These are phyloP conservation scores for Pichia cabralensis DNA, from an alignment of 805 yeast species.

Conservation along the genomic window DNA sequence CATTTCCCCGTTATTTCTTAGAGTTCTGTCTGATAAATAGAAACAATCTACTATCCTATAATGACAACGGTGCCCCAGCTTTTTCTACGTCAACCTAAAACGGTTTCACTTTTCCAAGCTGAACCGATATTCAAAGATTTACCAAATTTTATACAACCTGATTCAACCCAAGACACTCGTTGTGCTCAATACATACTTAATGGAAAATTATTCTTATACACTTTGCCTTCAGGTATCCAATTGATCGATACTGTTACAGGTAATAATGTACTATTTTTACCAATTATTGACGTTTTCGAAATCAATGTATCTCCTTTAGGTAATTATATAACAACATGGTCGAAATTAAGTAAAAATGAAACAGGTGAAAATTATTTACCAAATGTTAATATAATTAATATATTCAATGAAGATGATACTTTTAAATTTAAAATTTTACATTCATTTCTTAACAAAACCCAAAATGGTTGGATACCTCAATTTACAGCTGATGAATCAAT, in stretches of 20 bases:
- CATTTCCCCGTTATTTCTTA: too few species aligned
- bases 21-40: too few species aligned
- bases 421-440: slow-evolving; percentile 20
- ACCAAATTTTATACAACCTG: slow-evolving; percentile 23
- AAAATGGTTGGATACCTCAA: slow-evolving; percentile 89
- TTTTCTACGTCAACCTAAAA: slow-evolving; percentile 41
- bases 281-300: slow-evolving; percentile 63
- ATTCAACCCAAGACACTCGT: slow-evolving; percentile 41
- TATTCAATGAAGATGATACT: slow-evolving; percentile 21
- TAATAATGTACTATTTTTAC: slow-evolving; percentile 35
- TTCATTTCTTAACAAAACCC: slow-evolving; percentile 68
- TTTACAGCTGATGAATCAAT: slow-evolving; percentile 72
- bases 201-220: slow-evolving; percentile 62
- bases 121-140: slow-evolving; percentile 30
- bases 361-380: slow-evolving; percentile 61
- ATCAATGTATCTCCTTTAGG: slow-evolving; percentile 86
- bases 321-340: slow-evolving; percentile 77
- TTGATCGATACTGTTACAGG: slow-evolving; percentile 50
- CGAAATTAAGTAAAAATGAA: slow-evolving; percentile 59
- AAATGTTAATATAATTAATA: slow-evolving; percentile 70
- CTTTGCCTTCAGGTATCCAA: slow-evolving; percentile 52
- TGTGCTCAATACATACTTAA: slow-evolving; percentile 56
- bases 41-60: too few species aligned
- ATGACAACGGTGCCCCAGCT: slow-evolving; percentile 25
- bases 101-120: slow-evolving; percentile 42